Conservation (phyloP, 129 eudicot genomes). For the Deinandra increscens region DNA sequence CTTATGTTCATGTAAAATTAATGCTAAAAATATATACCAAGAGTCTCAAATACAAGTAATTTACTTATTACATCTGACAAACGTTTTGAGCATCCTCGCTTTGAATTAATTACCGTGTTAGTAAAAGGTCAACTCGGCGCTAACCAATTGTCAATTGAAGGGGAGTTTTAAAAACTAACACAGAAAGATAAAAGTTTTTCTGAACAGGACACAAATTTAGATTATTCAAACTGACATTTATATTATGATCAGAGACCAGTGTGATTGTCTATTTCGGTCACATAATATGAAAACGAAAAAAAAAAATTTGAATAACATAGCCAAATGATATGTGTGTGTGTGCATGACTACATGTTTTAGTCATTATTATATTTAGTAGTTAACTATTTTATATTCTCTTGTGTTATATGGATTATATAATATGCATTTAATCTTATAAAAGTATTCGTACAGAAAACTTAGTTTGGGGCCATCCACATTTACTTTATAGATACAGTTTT, state of each 20-base stretch:
- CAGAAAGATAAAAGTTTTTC: too few species aligned
- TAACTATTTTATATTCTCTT: conserved; percentile 2
- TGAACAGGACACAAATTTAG: not conserved
- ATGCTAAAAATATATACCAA: too few species aligned
- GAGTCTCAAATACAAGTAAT: not conserved
- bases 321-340: too few species aligned
- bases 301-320: too few species aligned
- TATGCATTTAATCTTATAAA: not conserved
- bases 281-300: too few species aligned
- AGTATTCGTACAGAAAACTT: not conserved
- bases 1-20: too few species aligned
- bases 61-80: not conserved
- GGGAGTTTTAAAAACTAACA: too few species aligned
- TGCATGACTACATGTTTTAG: not conserved
- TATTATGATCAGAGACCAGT: too few species aligned
- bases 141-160: too few species aligned
- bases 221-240: not conserved
- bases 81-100: too few species aligned
- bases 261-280: not conserved
- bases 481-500: not conserved
- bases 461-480: not conserved
- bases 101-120: too few species aligned
- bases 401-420: not conserved
- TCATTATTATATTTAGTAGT: not conserved
- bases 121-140: too few species aligned